Percentiles rank a stretch among this genome's conserved stretches.
phyloP scores from a whole-genome alignment of 2,329 filamentous ascomycete genomes.

The Didymella sp. region DNA sequence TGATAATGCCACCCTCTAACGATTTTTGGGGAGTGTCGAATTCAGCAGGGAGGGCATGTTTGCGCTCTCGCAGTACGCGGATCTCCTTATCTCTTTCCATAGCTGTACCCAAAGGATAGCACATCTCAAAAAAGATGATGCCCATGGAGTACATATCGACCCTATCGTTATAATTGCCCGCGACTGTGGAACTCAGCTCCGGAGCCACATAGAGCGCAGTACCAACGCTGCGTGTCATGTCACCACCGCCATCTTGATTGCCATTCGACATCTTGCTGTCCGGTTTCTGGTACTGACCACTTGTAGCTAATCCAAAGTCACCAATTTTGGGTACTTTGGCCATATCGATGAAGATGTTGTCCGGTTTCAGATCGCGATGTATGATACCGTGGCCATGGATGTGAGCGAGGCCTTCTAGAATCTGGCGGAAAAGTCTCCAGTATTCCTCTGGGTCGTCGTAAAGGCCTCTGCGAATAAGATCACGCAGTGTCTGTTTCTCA shows the following conservation, averaged over 20 bases:
- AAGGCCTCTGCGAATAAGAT: slow-evolving; percentile 80
- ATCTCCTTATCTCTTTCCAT: slow-evolving; percentile 73
- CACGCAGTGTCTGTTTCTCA: slow-evolving; percentile 88
- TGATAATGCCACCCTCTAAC: slow-evolving; percentile 77
- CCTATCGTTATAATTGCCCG: slow-evolving; percentile 85
- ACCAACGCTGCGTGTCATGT: slow-evolving; percentile 73
- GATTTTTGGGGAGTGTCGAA: slow-evolving; percentile 74
- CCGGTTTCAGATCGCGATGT: slow-evolving; percentile 93
- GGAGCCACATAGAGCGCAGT: slow-evolving; percentile 94
- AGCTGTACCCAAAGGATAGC: slow-evolving; percentile 65
- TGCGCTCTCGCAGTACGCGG: slow-evolving; percentile 70
- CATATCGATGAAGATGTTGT: slow-evolving; percentile 96
- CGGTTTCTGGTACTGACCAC: slow-evolving; percentile 72
- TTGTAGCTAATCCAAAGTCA: slow-evolving; percentile 94
- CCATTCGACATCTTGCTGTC: slow-evolving; percentile 58
- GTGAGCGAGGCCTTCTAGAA: slow-evolving; percentile 86
- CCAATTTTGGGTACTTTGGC: slow-evolving; percentile 93
- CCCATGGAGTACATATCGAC: slow-evolving; percentile 99
- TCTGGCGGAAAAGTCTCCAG: slow-evolving; percentile 90
- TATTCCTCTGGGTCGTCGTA: slow-evolving; percentile 77
- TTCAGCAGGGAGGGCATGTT: slow-evolving; percentile 73
- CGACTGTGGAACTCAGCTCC: slow-evolving; percentile 78
- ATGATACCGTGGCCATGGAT: slow-evolving; percentile 92
- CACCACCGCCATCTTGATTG: slow-evolving; percentile 54
- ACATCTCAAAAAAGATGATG: slow-evolving; percentile 99